Percentiles rank a stretch among this genome's conserved stretches.
These are phyloP conservation scores for Saturnispora zaruensis DNA, from an alignment of 805 yeast species.

Conservation along the genomic window DNA sequence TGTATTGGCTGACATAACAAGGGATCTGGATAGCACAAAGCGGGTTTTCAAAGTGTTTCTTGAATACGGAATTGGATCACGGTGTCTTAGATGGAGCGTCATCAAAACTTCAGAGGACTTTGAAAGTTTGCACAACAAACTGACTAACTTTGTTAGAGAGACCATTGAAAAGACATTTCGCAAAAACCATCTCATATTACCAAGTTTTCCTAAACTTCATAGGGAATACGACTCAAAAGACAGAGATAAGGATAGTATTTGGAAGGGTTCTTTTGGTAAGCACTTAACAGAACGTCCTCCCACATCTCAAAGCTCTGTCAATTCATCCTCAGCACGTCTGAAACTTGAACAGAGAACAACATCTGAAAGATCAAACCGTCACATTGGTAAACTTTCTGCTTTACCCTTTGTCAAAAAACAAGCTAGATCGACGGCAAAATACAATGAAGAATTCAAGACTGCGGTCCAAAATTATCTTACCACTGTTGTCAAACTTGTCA, in stretches of 20 bases:
- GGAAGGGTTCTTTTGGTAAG: slow-evolving; percentile 15
- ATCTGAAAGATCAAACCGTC: neutral
- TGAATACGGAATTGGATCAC: slow-evolving; percentile 84
- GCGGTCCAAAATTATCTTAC: slow-evolving; percentile 62
- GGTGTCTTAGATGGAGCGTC: slow-evolving; percentile 72
- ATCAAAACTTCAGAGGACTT: slow-evolving; percentile 66
- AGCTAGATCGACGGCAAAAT: neutral
- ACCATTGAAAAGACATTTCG: slow-evolving; percentile 18
- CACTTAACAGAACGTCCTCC: neutral
- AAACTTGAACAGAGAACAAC: neutral
- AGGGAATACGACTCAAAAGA: slow-evolving; percentile 7
- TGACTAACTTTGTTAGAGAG: slow-evolving; percentile 27
- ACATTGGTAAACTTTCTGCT: neutral
- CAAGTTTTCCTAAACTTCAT: slow-evolving; percentile 1
- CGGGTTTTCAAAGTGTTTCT: slow-evolving; percentile 56
- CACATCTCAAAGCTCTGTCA: neutral
- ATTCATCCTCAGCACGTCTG: neutral
- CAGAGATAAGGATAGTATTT: slow-evolving; percentile 9
- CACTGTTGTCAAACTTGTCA: slow-evolving; percentile 46
- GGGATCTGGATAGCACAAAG: slow-evolving; percentile 27
- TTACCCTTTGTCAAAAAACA: neutral
- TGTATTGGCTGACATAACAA: slow-evolving; percentile 44
- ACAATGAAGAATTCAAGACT: slow-evolving; percentile 29
- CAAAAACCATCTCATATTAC: slow-evolving; percentile 10
- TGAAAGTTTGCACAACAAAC: slow-evolving; percentile 56